Evolutionary conservation across 2,329 filamentous ascomycete genomes (phyloP), one percentile per base, ranked within the genome.

Genomic region (Mycosphaerelloides madeirae): DNA sequence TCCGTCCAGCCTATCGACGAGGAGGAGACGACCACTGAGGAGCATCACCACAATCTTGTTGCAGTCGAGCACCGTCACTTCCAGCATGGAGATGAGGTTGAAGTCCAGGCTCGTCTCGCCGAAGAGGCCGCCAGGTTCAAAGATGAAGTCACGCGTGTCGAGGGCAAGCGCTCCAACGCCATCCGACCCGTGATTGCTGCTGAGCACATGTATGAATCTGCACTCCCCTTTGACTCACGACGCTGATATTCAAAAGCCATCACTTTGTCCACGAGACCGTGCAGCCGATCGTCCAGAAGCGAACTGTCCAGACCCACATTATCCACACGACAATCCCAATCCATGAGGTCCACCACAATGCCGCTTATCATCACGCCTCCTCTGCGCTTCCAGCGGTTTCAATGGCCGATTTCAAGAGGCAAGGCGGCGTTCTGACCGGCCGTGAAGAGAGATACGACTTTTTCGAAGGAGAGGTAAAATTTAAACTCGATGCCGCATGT

Each of bases 311-410:
- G 52, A 82, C 81, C 1, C 73, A 79, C 13, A 59, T 87, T 3
- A 72, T 86, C 1, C 85, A 88, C 69, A 87, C 80, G 18, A 86
- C 81, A 1, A 72, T 84, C 0, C 84, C 84, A 0, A 75, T 88
- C 32, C 84, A 87, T 53, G 84, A 88, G 67, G 76, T 78, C 2
- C 84, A 87, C 60, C 80, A 86, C 56, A 79, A 83, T 39, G 72
- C 77, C 12, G 72, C 83, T 1, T 75, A 84, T 47, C 79, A 85
- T 60, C 84, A 88, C 59, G 72, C 74, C 33, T 75, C 80, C 1
- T 80, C 81, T 1, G 72, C 77, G 3, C 72, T 87, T 0, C 83
- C 84, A 1, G 65, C 77, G 9, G 80, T 86, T 61, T 79, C 71
- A 29, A 72, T 87, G 61, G 68, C 73, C 0, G 82, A 88, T 55